These are phyloP conservation scores for Tricholoma matsutake DNA, from an alignment of 768 basidiomycete species.

Conservation along the genomic window DNA sequence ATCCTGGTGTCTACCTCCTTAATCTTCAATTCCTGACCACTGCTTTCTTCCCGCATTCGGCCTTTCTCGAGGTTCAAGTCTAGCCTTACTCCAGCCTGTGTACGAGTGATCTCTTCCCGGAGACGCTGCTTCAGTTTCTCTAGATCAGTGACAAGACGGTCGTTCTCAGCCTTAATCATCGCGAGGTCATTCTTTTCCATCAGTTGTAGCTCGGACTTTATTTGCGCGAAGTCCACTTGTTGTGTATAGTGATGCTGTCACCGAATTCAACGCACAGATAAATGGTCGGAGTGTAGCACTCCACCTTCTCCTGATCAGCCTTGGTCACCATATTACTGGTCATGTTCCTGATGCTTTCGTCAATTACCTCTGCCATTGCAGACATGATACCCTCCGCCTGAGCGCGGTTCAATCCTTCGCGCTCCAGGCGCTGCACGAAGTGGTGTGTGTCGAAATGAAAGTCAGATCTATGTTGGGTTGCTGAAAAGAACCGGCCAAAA, in stretches of 20 bases:
- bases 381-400: conserved; percentile 98
- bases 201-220: conserved; percentile 93
- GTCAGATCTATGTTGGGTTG: conserved; percentile 29
- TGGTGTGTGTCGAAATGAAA: conserved; percentile 97
- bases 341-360: conserved; percentile 96
- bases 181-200: conserved; percentile 97
- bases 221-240: conserved; percentile 94
- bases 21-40: conserved; percentile 90
- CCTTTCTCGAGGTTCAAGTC: conserved; percentile 98
- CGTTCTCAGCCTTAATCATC: conserved; percentile 94
- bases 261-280: neutral
- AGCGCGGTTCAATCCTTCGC: conserved; percentile 82
- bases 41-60: conserved; percentile 89
- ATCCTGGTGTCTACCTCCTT: conserved; percentile 97
- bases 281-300: conserved; percentile 11
- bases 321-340: conserved; percentile 94
- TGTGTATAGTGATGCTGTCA: conserved; percentile 86
- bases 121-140: conserved; percentile 94
- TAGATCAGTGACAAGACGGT: conserved; percentile 86
- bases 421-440: conserved; percentile 87
- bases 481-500: conserved; percentile 28
- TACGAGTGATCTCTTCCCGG: conserved; percentile 86
- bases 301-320: conserved; percentile 95
- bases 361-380: conserved; percentile 95
- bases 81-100: conserved; percentile 89